Evolutionary conservation across 1,284 basidiomycete genomes (phyloP).

Genomic region (Ceratobasidium sp.): DNA sequence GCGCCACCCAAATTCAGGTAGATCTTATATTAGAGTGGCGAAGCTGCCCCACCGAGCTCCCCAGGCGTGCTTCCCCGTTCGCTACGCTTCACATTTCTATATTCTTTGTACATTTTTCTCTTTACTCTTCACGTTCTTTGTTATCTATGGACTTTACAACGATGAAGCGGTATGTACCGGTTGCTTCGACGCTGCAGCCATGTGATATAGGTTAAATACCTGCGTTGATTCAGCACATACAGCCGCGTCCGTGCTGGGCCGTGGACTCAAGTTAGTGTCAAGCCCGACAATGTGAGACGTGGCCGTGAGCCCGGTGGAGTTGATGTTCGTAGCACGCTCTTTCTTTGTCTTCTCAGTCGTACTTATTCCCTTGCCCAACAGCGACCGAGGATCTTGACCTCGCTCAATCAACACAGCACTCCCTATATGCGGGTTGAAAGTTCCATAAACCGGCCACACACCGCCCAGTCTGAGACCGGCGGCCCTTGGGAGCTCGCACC

Average conservation of each 20-base stretch:
- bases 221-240: slow-evolving; percentile 15
- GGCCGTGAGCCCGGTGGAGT: not conserved
- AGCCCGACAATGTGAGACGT: not conserved
- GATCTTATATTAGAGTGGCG: not conserved
- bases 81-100: not conserved
- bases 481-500: not conserved
- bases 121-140: not conserved
- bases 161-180: not conserved
- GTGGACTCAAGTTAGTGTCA: slow-evolving; percentile 4
- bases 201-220: not conserved
- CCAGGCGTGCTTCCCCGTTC: slow-evolving; percentile 1
- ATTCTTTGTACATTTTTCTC: slow-evolving; percentile 21
- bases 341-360: not conserved
- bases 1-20: not conserved
- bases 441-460: not conserved
- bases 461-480: not conserved
- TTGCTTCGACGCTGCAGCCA: not conserved
- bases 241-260: slow-evolving; percentile 33
- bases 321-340: not conserved
- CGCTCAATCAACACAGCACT: not conserved
- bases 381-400: not conserved
- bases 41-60: not conserved
- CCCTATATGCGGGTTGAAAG: not conserved
- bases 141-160: not conserved
- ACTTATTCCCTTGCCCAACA: not conserved